phyloP scores from a whole-genome alignment of 176 grass and related monocot species.

The Chloris gayana region DNA sequence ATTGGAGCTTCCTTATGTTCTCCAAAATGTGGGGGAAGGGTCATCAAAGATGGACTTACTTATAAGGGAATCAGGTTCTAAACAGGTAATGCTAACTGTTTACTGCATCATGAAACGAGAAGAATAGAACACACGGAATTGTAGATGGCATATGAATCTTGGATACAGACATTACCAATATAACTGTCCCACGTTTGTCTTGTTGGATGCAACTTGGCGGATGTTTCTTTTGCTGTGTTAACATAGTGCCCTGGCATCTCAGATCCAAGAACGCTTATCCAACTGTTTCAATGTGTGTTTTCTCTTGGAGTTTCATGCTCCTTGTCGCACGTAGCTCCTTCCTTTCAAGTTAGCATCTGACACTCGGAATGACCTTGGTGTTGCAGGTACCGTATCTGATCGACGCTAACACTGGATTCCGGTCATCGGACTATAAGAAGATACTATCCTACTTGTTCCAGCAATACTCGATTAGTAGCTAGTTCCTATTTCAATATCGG shows the following conservation, averaged over 20 bases:
- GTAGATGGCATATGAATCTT: not conserved
- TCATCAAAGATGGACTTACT: slow-evolving; percentile 71
- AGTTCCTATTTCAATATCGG: not conserved
- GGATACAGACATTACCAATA: slow-evolving; percentile 12
- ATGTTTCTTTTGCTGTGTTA: not conserved
- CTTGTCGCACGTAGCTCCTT: not conserved
- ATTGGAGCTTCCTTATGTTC: slow-evolving; percentile 89
- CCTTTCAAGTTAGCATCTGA: not conserved
- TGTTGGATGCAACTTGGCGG: not conserved
- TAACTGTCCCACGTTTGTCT: not conserved
- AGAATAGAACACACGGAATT: not conserved
- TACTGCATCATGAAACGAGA: not conserved
- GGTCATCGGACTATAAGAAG: slow-evolving; percentile 68
- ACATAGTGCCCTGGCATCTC: not conserved
- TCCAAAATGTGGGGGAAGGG: slow-evolving; percentile 77
- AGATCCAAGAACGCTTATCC: not conserved
- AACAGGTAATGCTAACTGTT: slow-evolving; percentile 51
- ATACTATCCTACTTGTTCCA: slow-evolving; percentile 76
- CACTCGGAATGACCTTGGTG: not conserved
- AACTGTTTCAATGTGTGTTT: not conserved
- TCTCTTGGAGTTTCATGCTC: not conserved
- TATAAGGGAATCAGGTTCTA: slow-evolving; percentile 46
- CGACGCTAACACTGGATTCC: slow-evolving; percentile 73
- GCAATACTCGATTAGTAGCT: slow-evolving; percentile 50
- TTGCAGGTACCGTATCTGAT: slow-evolving; percentile 82